Percentiles rank a stretch among this genome's conserved stretches.
phyloP scores from a whole-genome alignment of 225 moss, liverwort and hornwort genomes.

The Antitrichia curtipendula region DNA sequence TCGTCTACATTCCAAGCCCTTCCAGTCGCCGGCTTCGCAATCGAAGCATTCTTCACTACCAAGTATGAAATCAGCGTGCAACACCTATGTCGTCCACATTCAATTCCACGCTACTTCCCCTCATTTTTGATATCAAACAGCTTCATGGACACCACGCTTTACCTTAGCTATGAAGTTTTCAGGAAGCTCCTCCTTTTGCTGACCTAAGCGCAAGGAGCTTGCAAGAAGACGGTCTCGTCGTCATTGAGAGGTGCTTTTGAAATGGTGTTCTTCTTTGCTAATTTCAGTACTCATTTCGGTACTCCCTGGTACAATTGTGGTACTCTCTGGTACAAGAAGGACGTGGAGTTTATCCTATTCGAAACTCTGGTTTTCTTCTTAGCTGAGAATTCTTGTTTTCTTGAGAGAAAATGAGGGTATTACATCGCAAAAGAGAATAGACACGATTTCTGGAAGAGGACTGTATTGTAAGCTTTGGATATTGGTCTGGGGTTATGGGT shows the following conservation, averaged over 20 bases:
- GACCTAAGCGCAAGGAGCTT: not conserved
- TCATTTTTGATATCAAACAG: no score
- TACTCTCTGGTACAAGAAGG: not conserved
- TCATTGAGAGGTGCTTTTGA: not conserved
- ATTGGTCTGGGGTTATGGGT: not conserved
- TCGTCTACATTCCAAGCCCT: accelerated
- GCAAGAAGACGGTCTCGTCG: not conserved
- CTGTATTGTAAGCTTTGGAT: not conserved
- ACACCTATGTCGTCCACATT: not conserved
- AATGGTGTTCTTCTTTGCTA: not conserved
- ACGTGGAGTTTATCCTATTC: not conserved
- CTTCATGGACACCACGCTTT: no score
- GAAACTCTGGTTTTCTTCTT: not conserved
- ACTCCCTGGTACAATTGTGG: not conserved
- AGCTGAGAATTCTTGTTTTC: not conserved
- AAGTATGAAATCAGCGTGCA: not conserved
- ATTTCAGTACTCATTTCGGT: no score
- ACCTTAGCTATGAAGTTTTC: no score
- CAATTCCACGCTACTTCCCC: not conserved
- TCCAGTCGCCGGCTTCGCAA: not conserved
- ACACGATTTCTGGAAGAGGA: not conserved
- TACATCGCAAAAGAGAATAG: not conserved
- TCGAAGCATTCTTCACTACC: not conserved
- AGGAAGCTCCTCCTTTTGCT: not conserved
- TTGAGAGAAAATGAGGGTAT: not conserved